Conservation (phyloP, 345 rosid species). For the Pistacia vera region DNA sequence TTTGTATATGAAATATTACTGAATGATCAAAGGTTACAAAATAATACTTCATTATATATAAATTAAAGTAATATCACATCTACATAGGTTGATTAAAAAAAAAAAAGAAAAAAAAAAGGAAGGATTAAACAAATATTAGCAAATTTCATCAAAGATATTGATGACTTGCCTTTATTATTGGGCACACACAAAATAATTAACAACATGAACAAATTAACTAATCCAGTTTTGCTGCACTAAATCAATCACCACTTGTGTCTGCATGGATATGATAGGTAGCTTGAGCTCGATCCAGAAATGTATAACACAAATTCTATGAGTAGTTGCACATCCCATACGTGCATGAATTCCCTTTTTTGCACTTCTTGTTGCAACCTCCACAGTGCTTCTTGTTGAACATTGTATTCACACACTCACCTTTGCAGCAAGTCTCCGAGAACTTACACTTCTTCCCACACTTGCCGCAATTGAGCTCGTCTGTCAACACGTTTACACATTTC, state of each 20-base stretch:
- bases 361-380: slow-evolving; percentile 59
- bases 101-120: background rate
- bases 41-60: no score
- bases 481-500: slow-evolving; percentile 47
- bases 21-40: no score
- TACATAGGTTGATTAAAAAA: background rate
- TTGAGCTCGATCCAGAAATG: background rate
- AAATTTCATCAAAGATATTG: background rate
- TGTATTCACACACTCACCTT: slow-evolving; percentile 59
- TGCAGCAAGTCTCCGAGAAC: slow-evolving; percentile 55
- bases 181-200: background rate
- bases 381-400: slow-evolving; percentile 52
- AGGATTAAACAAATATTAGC: background rate
- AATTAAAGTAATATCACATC: background rate
- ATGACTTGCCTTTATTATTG: slow-evolving; percentile 14
- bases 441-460: slow-evolving; percentile 57
- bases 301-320: slow-evolving; percentile 28
- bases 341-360: slow-evolving; percentile 55
- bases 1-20: no score
- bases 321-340: slow-evolving; percentile 63
- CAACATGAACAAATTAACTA: background rate
- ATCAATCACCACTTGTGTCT: no score
- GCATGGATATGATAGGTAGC: background rate
- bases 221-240: background rate
- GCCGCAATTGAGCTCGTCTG: slow-evolving; percentile 52